Evolutionary conservation across 768 basidiomycete species (phyloP), one percentile per base, ranked within the genome.

Genomic region (Leucocoprinus sp.): DNA sequence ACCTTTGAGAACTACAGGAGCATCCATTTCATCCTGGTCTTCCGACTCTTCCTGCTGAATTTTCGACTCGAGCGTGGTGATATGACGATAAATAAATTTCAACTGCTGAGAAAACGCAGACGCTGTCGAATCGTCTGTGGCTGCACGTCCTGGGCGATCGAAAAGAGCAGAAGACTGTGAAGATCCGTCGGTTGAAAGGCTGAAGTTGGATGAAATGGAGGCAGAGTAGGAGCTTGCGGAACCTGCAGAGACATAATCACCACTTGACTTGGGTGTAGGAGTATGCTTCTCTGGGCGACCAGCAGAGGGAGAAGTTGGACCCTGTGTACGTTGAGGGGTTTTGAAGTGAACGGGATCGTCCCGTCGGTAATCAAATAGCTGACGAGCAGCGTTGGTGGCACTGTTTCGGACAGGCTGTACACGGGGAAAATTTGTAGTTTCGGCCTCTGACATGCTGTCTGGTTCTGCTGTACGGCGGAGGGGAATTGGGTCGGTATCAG

Each of bases 341-440:
- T 42, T 68, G 63, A 98, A 98, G 8, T 84, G 77, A 24, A 92
- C 77, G 0, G 96, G 91, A 60, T 98, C 90, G 60, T 98, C 88
- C 56, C 89, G 82, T 29, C 87, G 74, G 49, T 87, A 89, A 58
- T 98, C 92, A 48, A 92, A 93, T 0, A 96, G 76, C 50, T 84
- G 85, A 33, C 80, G 66, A 24, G 46, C 46, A 33, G 46, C 46
- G 17, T 41, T 42, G 5, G 71, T 60, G 2, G 70, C 53, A 21
- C 59, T 60, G 28, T 61, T 58, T 23, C 62, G 54, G 14, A 59
- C 57, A n/a, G 62, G 62, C 15, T 60, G 49, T 21, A 57, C 54
- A 22, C 65, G 64, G 12, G 66, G 66, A 9, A 63, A 64, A 54
- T 76, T 71, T 0, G 80, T 78, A 54, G 67, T 74, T 15, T 72